A percentile compares a stretch with the other conserved stretches of the same genome.
phyloP scores from a whole-genome alignment of 352 stramenopile species.

The Globisporangium heterothallicum region DNA sequence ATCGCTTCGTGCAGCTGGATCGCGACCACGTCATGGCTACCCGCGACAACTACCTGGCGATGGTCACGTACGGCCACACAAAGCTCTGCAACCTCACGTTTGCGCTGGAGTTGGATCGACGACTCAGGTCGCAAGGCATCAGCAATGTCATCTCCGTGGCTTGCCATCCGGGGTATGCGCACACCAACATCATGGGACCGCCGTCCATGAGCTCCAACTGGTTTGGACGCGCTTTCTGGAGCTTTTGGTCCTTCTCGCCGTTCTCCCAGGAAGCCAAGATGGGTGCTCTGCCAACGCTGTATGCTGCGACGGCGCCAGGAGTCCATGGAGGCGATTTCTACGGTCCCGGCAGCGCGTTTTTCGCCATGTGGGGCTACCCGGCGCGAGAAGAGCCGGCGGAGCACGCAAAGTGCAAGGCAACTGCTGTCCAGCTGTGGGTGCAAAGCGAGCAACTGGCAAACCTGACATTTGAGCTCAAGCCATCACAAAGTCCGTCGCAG shows the following conservation, averaged over 20 bases:
- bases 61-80: conserved; percentile 64
- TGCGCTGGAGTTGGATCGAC: conserved; percentile 75
- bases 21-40: conserved; percentile 1
- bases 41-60: conserved; percentile 23
- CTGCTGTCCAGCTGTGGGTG: conserved; percentile 12
- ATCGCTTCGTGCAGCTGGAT: conserved; percentile 10
- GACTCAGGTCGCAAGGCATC: conserved; percentile 18
- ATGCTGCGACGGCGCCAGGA: conserved; percentile 20
- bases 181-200: conserved; percentile 20
- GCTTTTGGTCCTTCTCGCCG: conserved; percentile 22
- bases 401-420: conserved; percentile 3
- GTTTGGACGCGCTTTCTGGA: conserved; percentile 14
- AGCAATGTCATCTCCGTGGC: conserved; percentile 20
- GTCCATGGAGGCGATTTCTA: conserved; percentile 26
- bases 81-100: conserved; percentile 94
- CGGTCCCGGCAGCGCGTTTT: conserved; percentile 19
- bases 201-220: conserved; percentile 10
- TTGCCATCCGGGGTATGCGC: conserved; percentile 27
- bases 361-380: conserved; percentile 15
- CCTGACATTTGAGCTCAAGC: conserved; percentile 7
- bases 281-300: conserved; percentile 38
- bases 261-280: conserved; percentile 22
- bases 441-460: conserved; percentile 14
- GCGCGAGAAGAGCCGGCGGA: conserved; percentile 4
- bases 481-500: background rate